phyloP scores from a whole-genome alignment of 371 early-diverging fungal species.

The Capillidium heterosporum region DNA sequence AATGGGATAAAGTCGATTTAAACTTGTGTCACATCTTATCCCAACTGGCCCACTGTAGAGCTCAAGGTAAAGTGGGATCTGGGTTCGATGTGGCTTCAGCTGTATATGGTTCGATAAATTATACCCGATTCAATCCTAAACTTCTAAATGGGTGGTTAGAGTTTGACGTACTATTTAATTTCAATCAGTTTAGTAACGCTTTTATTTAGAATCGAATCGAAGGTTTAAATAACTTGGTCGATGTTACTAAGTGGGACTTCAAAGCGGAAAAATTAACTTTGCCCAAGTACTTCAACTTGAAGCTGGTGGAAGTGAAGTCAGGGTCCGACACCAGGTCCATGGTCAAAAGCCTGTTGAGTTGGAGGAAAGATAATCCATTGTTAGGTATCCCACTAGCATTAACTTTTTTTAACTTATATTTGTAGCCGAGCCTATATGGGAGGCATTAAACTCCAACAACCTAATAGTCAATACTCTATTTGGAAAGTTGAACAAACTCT shows the following conservation, averaged over 20 bases:
- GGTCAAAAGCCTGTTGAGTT: conserved; percentile 68
- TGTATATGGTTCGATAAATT: conserved; percentile 72
- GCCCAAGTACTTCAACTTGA: conserved; percentile 50
- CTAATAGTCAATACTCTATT: background rate
- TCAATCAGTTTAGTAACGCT: background rate
- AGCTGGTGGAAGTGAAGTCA: conserved; percentile 80
- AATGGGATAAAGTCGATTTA: conserved; percentile 14
- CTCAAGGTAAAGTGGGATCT: conserved; percentile 92
- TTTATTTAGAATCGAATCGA: too few relatives aligned
- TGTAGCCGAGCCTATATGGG: background rate
- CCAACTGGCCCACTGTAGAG: conserved; percentile 82
- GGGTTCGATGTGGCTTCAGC: conserved; percentile 94
- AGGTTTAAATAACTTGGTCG: background rate
- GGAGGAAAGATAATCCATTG: conserved; percentile 51
- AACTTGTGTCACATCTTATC: conserved; percentile 51
- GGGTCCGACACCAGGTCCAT: conserved; percentile 86
- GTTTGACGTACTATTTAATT: background rate
- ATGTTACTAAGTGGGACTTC: conserved; percentile 44
- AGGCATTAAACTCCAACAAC: background rate
- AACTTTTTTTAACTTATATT: background rate
- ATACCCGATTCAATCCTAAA: conserved; percentile 61
- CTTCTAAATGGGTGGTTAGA: conserved; percentile 22
- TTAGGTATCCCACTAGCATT: conserved; percentile 3
- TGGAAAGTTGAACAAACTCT: background rate
- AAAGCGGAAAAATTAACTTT: conserved; percentile 35